phyloP scores from a whole-genome alignment of 1,284 basidiomycete genomes.

The Coriolopsis trogii region DNA sequence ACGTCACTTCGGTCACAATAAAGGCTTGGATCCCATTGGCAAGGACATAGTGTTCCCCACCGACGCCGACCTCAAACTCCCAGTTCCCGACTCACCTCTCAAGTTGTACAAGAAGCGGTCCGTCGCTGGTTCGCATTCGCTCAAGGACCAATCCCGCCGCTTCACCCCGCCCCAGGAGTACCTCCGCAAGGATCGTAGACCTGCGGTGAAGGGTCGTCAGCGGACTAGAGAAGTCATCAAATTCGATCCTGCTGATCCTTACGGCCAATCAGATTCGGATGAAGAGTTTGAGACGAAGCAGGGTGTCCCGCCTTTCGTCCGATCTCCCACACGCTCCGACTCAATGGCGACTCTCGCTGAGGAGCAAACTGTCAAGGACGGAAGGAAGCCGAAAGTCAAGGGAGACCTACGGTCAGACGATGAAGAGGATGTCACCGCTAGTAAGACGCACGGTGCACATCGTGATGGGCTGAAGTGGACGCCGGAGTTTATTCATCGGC shows the following conservation, averaged over 20 bases:
- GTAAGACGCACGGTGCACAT: background rate
- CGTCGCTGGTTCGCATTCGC: slow-evolving; percentile 3
- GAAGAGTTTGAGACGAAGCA: slow-evolving; percentile 32
- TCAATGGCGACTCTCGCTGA: slow-evolving; percentile 23
- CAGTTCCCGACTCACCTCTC: slow-evolving; percentile 25
- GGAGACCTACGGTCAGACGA: slow-evolving; percentile 14
- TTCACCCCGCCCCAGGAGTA: slow-evolving; percentile 23
- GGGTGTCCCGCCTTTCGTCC: slow-evolving; percentile 13
- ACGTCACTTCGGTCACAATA: slow-evolving; percentile 40
- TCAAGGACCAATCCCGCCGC: background rate
- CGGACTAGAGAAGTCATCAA: slow-evolving; percentile 49
- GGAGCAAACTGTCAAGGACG: slow-evolving; percentile 8
- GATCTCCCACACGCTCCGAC: slow-evolving; percentile 17
- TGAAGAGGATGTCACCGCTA: slow-evolving; percentile 17
- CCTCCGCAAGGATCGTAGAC: slow-evolving; percentile 30
- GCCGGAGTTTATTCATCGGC: slow-evolving; percentile 37
- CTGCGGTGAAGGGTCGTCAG: slow-evolving; percentile 21
- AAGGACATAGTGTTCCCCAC: slow-evolving; percentile 34
- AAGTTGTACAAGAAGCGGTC: slow-evolving; percentile 29
- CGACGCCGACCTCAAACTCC: slow-evolving; percentile 32
- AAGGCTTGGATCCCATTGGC: slow-evolving; percentile 20
- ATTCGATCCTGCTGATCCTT: slow-evolving; percentile 45
- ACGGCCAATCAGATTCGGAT: slow-evolving; percentile 38
- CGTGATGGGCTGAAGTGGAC: slow-evolving; percentile 34
- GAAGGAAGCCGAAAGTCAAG: slow-evolving; percentile 1